Evolutionary conservation across 2,329 filamentous ascomycete genomes (phyloP), one percentile per base, ranked within the genome.

Genomic region (Alternaria sp.): DNA sequence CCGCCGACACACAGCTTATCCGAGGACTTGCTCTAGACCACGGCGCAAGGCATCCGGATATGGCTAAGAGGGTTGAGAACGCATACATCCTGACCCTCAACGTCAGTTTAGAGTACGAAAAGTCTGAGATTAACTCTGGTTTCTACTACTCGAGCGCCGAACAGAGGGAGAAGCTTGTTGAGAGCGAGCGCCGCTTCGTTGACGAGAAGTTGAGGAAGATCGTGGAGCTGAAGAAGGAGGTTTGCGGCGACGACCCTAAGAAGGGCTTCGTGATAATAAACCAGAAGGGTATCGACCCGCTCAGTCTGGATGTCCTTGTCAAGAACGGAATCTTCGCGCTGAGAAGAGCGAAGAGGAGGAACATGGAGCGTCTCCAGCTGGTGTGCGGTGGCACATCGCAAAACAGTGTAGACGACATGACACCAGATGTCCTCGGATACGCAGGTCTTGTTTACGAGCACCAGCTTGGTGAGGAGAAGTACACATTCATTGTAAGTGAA

Each of bases 71-170:
- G 60, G 89, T 99, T 30, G 93, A 97, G 81, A 97, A 99, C 78
- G 96, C 95, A 62, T 93, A 89, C 80, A 97, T 99, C 74, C 85
- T 99, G 63, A 97, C 93, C 27, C 85, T 99, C 74, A 99, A 99
- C 77, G 94, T 99, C 78, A 96, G 92, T 79, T 84, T 99, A 64
- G 95, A 99, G 80, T 99, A 99, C 80, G 95, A 99, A 82, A 99
- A 99, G 85, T 94, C 94, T 0, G 95, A 99, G 82, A 97, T 99
- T 81, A 99, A 99, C 87, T 97, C 94, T 41, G 90, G 94, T 53
- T 99, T 99, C 86, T 99, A 97, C 86, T 99, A 99, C 84, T 97
- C 92, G 36, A 97, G 90, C 76, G 95, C 95, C 28, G 94, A 97
- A 69, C 95, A 99, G 84, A 89, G 95, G 69, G 95, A 98, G 75